phyloP scores from a whole-genome alignment of 352 stramenopile species.

The Globisporangium spiculum region DNA sequence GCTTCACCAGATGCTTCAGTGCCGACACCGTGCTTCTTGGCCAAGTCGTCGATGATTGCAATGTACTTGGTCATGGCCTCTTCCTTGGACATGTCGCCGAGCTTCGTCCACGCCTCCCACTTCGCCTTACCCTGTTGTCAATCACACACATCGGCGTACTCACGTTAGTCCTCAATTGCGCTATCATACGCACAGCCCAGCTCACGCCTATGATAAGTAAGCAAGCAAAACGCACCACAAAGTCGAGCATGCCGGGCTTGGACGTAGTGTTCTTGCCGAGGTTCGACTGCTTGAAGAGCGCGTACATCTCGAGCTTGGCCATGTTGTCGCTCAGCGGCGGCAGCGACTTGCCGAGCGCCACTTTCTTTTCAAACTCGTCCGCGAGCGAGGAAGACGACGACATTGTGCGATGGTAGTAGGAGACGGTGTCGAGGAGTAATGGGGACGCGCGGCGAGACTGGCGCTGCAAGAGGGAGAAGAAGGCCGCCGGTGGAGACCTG shows the following conservation, averaged over 20 bases:
- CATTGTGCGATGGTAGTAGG: neutral
- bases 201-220: neutral
- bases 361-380: conserved; percentile 53
- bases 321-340: conserved; percentile 68
- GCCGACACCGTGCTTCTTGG: conserved; percentile 35
- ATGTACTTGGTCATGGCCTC: conserved; percentile 77
- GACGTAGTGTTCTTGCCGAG: conserved; percentile 53
- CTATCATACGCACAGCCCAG: neutral
- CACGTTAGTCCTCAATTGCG: neutral
- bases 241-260: conserved; percentile 80
- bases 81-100: conserved; percentile 63
- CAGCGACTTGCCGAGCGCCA: conserved; percentile 68
- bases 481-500: neutral
- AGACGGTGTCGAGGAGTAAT: neutral
- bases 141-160: neutral
- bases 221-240: conserved; percentile 40
- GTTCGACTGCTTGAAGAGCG: conserved; percentile 81
- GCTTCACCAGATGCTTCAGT: conserved; percentile 1
- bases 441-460: neutral
- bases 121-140: conserved; percentile 52
- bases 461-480: neutral
- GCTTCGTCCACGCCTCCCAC: conserved; percentile 75
- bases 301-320: conserved; percentile 83
- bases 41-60: conserved; percentile 68
- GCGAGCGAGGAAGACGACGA: conserved; percentile 23